phyloP scores from a whole-genome alignment of 176 grass and related monocot species.

The Aegilops tauschii region DNA sequence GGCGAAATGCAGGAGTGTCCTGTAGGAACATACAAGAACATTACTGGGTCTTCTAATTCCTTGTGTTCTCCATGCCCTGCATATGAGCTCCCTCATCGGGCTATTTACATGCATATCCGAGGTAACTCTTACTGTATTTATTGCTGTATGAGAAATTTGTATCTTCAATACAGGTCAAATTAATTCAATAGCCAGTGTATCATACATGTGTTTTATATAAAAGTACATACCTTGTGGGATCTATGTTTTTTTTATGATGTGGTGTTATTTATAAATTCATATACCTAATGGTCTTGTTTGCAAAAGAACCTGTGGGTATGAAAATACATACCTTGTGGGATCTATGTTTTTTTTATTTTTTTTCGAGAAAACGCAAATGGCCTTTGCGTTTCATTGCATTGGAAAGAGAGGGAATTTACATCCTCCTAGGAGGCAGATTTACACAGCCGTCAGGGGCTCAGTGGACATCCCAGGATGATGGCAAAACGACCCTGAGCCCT shows the following conservation, averaged over 20 bases:
- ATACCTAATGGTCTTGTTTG: conserved; percentile 18
- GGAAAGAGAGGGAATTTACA: no score
- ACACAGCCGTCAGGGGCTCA: no score
- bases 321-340: no score
- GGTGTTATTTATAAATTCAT: background rate
- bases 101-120: conserved; percentile 64
- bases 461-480: no score
- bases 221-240: background rate
- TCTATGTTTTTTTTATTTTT: no score
- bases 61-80: conserved; percentile 72
- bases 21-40: conserved; percentile 96
- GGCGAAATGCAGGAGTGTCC: conserved; percentile 79
- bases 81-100: conserved; percentile 71
- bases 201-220: background rate
- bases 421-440: no score
- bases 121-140: conserved; percentile 44
- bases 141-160: conserved; percentile 10
- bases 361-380: no score
- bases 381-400: no score
- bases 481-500: no score
- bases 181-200: background rate
- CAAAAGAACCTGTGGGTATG: background rate
- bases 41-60: conserved; percentile 79
- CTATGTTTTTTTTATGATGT: background rate
- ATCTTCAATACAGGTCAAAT: background rate